Conservation (phyloP, 192 early-diverging fungal genomes). For the Chytriomyces confervae region DNA sequence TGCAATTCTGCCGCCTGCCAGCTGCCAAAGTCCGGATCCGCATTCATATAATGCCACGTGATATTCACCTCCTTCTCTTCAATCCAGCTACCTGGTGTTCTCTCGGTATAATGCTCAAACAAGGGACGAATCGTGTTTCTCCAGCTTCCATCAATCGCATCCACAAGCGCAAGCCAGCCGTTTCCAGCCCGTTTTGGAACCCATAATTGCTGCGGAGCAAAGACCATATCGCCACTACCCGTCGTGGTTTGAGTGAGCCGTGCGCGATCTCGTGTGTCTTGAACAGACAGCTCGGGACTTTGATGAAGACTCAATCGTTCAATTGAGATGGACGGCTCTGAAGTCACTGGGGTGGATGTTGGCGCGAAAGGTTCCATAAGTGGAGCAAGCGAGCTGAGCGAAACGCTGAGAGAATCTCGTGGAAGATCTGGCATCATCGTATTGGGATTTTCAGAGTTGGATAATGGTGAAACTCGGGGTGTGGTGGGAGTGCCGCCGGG, state of each 20-base stretch:
- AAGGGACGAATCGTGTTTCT: slow-evolving; percentile 91
- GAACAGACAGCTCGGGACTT: slow-evolving; percentile 12
- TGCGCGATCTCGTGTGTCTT: slow-evolving; percentile 22
- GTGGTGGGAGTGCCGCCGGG: not conserved
- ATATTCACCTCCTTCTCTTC: slow-evolving; percentile 99
- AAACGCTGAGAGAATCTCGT: not conserved
- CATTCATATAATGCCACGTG: slow-evolving; percentile 98
- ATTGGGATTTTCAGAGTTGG: not conserved
- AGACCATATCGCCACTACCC: not conserved
- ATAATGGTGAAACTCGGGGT: not conserved
- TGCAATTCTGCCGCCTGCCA: slow-evolving; percentile 99
- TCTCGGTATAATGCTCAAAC: slow-evolving; percentile 96
- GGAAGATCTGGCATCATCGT: not conserved
- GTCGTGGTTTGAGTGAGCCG: not conserved
- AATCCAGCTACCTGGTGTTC: slow-evolving; percentile 96
- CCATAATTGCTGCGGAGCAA: slow-evolving; percentile 25
- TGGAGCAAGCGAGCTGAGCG: slow-evolving; percentile 6
- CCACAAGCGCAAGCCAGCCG: slow-evolving; percentile 83
- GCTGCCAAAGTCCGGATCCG: slow-evolving; percentile 83
- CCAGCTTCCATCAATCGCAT: slow-evolving; percentile 92
- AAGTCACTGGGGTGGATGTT: not conserved
- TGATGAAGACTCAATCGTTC: slow-evolving; percentile 23
- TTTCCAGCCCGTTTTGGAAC: slow-evolving; percentile 53
- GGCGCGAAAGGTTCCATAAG: not conserved
- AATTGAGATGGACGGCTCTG: slow-evolving; percentile 19